Conservation (phyloP, 768 basidiomycete genomes). For the Suillus variegatus region DNA sequence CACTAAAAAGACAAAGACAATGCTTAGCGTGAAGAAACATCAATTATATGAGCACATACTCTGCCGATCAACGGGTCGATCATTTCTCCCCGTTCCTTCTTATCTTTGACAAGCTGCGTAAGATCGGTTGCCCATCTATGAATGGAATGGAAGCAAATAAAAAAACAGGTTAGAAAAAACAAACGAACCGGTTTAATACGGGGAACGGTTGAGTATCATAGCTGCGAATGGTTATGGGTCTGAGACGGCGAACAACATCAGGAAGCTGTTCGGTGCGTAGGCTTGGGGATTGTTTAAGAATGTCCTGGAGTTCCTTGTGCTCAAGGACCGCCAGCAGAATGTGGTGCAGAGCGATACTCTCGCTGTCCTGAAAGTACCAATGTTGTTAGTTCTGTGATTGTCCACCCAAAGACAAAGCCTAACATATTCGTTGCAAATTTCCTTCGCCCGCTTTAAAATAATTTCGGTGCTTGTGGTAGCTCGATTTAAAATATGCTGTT, state of each 20-base stretch:
- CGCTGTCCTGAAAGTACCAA: neutral
- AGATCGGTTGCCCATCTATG: slow-evolving; percentile 11
- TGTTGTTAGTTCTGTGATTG: neutral
- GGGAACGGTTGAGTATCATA: neutral
- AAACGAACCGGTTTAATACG: neutral
- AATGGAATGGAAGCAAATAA: neutral
- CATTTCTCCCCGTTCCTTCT: slow-evolving; percentile 3
- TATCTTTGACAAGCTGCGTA: slow-evolving; percentile 7
- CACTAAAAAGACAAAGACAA: neutral
- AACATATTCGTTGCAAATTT: neutral
- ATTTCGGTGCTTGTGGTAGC: neutral
- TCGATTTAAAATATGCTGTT: neutral
- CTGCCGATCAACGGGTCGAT: slow-evolving; percentile 11
- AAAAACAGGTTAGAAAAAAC: neutral
- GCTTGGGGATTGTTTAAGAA: neutral
- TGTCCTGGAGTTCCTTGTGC: neutral
- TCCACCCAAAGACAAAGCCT: neutral
- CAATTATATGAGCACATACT: neutral
- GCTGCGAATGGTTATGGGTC: neutral
- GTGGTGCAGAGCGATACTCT: slow-evolving; percentile 7
- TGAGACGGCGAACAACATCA: slow-evolving; percentile 1
- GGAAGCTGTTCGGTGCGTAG: neutral
- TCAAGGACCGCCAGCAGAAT: slow-evolving; percentile 10
- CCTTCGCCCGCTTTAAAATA: neutral
- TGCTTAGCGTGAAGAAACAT: neutral